These are phyloP conservation scores for Sanghuangporus weigelae DNA, from an alignment of 1,284 basidiomycete species.

Conservation along the genomic window DNA sequence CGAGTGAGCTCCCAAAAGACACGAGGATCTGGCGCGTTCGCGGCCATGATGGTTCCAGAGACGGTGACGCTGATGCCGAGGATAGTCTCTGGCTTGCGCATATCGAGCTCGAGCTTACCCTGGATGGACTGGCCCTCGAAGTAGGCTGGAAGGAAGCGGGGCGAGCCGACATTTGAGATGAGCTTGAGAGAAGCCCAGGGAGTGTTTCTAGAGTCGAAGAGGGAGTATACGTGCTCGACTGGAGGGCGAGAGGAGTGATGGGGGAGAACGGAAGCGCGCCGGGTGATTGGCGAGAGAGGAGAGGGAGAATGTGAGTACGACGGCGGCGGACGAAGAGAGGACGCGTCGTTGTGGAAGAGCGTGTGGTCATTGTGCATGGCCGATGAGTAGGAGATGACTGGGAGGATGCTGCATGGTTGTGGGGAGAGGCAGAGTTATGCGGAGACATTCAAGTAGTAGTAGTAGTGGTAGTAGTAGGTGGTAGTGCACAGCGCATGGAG, in stretches of 20 bases:
- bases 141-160: slow-evolving; percentile 14
- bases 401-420: background rate
- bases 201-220: slow-evolving; percentile 9
- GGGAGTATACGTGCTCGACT: slow-evolving; percentile 15
- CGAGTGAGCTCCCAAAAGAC: slow-evolving; percentile 15
- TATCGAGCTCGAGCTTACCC: slow-evolving; percentile 15
- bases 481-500: no score
- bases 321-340: background rate
- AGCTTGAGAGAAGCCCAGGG: slow-evolving; percentile 20
- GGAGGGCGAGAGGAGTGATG: slow-evolving; percentile 4
- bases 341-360: background rate
- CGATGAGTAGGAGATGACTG: background rate
- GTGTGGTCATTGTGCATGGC: slow-evolving; percentile 6
- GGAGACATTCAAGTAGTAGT: no score
- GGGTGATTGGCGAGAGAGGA: background rate
- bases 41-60: slow-evolving; percentile 15
- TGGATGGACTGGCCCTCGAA: slow-evolving; percentile 19
- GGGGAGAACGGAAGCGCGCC: background rate
- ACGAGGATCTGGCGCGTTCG: slow-evolving; percentile 12
- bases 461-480: no score
- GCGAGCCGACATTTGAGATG: slow-evolving; percentile 10
- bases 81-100: slow-evolving; percentile 18
- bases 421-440: background rate
- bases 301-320: background rate
- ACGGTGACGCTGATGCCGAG: slow-evolving; percentile 14